phyloP scores from a whole-genome alignment of 768 basidiomycete species.

The Lactarius quietus region DNA sequence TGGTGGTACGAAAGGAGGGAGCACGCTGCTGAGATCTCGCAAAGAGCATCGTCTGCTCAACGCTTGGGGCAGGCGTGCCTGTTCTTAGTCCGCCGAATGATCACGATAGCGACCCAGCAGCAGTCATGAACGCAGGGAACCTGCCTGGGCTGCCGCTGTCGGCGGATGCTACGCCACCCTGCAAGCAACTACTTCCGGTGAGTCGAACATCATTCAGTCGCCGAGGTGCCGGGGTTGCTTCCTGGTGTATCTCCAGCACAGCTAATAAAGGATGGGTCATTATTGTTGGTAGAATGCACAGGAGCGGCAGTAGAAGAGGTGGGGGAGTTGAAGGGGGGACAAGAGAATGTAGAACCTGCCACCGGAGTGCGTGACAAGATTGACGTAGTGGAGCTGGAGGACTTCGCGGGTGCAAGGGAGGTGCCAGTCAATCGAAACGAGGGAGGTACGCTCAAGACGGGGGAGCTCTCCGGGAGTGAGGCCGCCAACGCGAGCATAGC shows the following conservation, averaged over 20 bases:
- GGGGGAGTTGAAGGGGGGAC: background rate
- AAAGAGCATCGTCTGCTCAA: too few relatives aligned
- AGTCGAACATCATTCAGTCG: constrained; percentile 33
- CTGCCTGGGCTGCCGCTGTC: background rate
- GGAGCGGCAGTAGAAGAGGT: background rate
- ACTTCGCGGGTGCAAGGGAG: constrained; percentile 90
- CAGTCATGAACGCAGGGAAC: too few relatives aligned
- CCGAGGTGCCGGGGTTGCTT: constrained; percentile 25
- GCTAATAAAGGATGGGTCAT: background rate
- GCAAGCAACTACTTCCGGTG: constrained; percentile 48
- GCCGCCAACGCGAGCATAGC: constrained; percentile 96
- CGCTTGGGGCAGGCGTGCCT: too few relatives aligned
- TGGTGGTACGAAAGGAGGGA: too few relatives aligned
- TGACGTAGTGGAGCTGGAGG: constrained; percentile 92
- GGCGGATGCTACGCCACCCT: constrained; percentile 28
- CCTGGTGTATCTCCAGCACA: constrained; percentile 2
- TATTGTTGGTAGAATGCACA: constrained; percentile 41
- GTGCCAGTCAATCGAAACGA: constrained; percentile 81
- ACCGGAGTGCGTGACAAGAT: constrained; percentile 79
- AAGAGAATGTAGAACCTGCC: constrained; percentile 50
- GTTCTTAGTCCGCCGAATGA: too few relatives aligned
- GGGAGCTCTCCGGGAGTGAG: constrained; percentile 84
- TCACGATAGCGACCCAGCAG: too few relatives aligned
- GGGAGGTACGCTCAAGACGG: constrained; percentile 89
- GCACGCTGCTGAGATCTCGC: too few relatives aligned